Percentiles rank a stretch among this genome's conserved stretches.
Conservation (phyloP, 2,329 filamentous ascomycete species). For the Aspergillus latus region DNA sequence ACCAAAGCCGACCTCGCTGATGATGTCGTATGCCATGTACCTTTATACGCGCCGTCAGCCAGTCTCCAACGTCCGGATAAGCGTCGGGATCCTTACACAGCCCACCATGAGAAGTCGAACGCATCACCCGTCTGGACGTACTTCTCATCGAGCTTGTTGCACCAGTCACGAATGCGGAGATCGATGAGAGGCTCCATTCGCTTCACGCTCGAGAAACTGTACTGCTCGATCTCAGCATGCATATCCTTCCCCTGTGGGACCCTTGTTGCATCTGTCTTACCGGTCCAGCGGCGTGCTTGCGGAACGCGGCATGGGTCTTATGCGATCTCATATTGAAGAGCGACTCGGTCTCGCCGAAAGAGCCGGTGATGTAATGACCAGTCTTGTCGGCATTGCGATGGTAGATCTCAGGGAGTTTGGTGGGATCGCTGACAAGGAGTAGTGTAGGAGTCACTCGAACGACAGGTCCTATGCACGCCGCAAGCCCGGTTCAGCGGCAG, state of each 20-base stretch:
- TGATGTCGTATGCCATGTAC: constrained; percentile 59
- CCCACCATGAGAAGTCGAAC: constrained; percentile 59
- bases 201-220: constrained; percentile 58
- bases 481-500: neutral
- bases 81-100: constrained; percentile 38
- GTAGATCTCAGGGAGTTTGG: constrained; percentile 58
- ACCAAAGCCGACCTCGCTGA: constrained; percentile 58
- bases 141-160: constrained; percentile 45
- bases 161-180: constrained; percentile 52
- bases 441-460: constrained; percentile 56
- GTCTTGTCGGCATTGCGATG: constrained; percentile 57
- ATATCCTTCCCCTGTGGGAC: neutral
- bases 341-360: constrained; percentile 56
- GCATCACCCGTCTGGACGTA: constrained; percentile 48
- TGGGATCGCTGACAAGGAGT: constrained; percentile 54
- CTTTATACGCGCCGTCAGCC: constrained; percentile 16
- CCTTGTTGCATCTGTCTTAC: constrained; percentile 23
- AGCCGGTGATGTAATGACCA: constrained; percentile 59
- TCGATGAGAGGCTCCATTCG: constrained; percentile 61
- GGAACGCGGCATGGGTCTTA: constrained; percentile 51
- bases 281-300: constrained; percentile 56
- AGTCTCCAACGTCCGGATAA: no score
- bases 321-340: constrained; percentile 60
- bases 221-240: constrained; percentile 30
- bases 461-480: constrained; percentile 44